Base-by-base conservation (phyloP, 805 yeast species). In the Metschnikowia corniflorae region DNA sequence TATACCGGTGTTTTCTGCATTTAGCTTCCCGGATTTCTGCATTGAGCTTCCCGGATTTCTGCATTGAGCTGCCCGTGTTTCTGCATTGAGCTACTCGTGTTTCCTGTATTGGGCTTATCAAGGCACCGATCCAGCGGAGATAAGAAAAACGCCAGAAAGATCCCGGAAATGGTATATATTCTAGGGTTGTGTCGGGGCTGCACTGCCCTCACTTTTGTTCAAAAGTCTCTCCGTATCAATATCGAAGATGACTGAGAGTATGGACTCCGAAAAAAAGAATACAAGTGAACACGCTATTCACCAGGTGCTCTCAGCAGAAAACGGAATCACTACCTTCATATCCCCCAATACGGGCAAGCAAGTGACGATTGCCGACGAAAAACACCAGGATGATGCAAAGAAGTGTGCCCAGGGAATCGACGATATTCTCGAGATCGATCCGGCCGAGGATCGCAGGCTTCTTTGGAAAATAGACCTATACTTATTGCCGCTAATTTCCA, bases 401-500 rank as follows among this genome's bases (percentile, higher is more conserved):
- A 39, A 47, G 26, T 51, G 61, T 31, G 74, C 71, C 7, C 35
- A 60, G 25, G 57, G 61, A 22, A 28, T 29, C 12, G 50, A 65
- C 20, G 58, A 54, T 31, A 54, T 40, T 9, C 39, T 66, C n/a
- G 49, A 30, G 9, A 26, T 65, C 5, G 61, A 60, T 22, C 37
- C 37, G 5, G 61, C 58, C 54, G 29, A 61, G 54, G 46, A 60
- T 53, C 35, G 68, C 59, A 48, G 38, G 52, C 71, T 28, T 48
- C 33, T 40, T 7, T 13, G 42, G 13, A 38, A 32, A 29, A 34
- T 42, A 33, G 84, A 79, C 50, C 29, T 68, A 14, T 68, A 55
- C 41, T 43, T 79, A 43, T 55, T 75, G 48, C 79, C 84, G 1
- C 39, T 77, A 35, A 61, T 78, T 58, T 69, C 73, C 43, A 38